Evolutionary conservation across 768 basidiomycete species (phyloP).

Genomic region (Termitomyces sp.): DNA sequence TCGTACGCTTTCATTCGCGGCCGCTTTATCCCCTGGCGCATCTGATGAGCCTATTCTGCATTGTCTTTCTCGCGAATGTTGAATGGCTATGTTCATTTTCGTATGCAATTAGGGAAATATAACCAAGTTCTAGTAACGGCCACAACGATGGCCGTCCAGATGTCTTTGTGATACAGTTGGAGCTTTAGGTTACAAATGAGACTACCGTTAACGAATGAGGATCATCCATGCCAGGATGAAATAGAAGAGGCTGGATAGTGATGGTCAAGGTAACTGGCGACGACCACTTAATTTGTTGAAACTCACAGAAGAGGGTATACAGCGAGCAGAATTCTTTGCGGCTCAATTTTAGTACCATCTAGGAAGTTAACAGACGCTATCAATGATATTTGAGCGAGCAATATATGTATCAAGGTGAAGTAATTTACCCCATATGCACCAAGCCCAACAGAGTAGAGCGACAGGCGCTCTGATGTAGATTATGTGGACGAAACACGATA

Average conservation of each 20-base stretch:
- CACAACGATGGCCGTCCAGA: not conserved
- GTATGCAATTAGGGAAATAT: not conserved
- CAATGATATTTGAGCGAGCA: not conserved
- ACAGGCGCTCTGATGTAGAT: constrained; percentile 88
- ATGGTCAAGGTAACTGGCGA: not conserved
- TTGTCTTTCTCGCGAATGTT: not conserved
- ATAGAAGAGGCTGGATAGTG: constrained; percentile 67
- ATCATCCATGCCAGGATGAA: constrained; percentile 98
- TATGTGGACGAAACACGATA: constrained; percentile 77
- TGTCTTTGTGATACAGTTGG: not conserved
- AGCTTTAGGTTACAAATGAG: constrained; percentile 5
- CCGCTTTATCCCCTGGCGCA: not conserved
- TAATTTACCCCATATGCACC: constrained; percentile 94
- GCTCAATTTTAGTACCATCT: constrained; percentile 91
- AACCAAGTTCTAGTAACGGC: not conserved
- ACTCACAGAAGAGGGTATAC: constrained; percentile 92
- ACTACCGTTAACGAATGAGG: constrained; percentile 61
- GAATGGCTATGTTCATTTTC: not conserved
- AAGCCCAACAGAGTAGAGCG: constrained; percentile 83
- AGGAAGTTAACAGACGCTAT: constrained; percentile 92
- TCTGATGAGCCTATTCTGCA: not conserved
- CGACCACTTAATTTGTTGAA: not conserved
- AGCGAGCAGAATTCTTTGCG: constrained; percentile 83
- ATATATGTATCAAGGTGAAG: not conserved
- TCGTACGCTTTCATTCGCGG: not conserved